phyloP scores from a whole-genome alignment of 352 stramenopile species.

The Globisporangium iwayamae region DNA sequence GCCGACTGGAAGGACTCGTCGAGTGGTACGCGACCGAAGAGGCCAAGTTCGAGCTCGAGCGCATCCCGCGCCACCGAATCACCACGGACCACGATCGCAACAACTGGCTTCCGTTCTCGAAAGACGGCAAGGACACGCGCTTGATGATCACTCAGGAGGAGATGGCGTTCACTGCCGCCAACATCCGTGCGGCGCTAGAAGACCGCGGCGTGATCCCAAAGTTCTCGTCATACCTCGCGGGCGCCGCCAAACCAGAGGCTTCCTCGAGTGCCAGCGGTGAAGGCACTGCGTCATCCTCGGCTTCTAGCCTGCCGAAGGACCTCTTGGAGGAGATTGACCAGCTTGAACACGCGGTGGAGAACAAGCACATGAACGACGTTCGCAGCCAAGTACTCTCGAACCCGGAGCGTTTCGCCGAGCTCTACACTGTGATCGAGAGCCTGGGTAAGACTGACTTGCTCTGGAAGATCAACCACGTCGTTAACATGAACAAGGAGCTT shows the following conservation, averaged over 20 bases:
- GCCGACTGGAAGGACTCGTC: conserved; percentile 48
- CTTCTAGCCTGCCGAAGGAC: conserved; percentile 31
- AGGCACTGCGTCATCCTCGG: conserved; percentile 8
- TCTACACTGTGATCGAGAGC: conserved; percentile 57
- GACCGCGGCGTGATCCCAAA: conserved; percentile 68
- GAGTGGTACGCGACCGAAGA: conserved; percentile 80
- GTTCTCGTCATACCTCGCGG: conserved; percentile 13
- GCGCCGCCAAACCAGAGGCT: not conserved
- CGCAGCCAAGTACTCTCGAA: conserved; percentile 39
- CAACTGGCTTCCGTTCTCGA: conserved; percentile 46
- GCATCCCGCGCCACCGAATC: conserved; percentile 62
- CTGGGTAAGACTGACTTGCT: conserved; percentile 68
- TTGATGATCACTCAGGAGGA: conserved; percentile 61
- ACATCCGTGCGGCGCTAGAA: conserved; percentile 56
- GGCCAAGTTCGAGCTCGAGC: conserved; percentile 58
- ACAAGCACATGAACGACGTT: conserved; percentile 16
- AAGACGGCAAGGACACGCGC: conserved; percentile 53
- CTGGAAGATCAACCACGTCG: conserved; percentile 68
- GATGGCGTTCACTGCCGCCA: conserved; percentile 50
- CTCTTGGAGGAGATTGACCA: conserved; percentile 55
- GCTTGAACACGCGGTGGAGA: conserved; percentile 51
- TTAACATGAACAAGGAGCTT: conserved; percentile 58
- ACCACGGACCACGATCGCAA: conserved; percentile 47
- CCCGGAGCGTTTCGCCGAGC: conserved; percentile 61
- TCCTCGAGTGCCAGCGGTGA: not conserved